These are phyloP conservation scores for Lentinula aciculospora DNA, from an alignment of 768 basidiomycete species.

Conservation along the genomic window DNA sequence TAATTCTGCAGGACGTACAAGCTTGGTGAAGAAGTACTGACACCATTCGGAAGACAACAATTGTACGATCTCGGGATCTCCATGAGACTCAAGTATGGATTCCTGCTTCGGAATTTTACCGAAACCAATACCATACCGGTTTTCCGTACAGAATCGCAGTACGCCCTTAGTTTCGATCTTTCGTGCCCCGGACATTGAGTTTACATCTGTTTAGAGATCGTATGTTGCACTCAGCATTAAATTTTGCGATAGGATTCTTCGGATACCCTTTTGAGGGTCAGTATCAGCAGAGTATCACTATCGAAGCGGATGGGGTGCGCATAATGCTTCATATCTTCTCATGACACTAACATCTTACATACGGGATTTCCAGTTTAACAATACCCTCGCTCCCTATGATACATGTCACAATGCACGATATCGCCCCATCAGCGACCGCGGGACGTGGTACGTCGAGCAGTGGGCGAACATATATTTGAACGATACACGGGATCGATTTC, in stretches of 20 bases:
- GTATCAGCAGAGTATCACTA: slow-evolving; percentile 74
- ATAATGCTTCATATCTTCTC: background rate
- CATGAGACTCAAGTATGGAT: slow-evolving; percentile 74
- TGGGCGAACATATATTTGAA: slow-evolving; percentile 75
- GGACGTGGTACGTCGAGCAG: slow-evolving; percentile 44
- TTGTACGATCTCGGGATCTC: slow-evolving; percentile 73
- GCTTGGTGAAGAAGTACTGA: slow-evolving; percentile 85
- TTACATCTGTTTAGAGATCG: slow-evolving; percentile 44
- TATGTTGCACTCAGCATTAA: slow-evolving; percentile 61
- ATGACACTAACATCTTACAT: slow-evolving; percentile 11
- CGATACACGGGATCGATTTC: slow-evolving; percentile 56
- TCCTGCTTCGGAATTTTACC: slow-evolving; percentile 67
- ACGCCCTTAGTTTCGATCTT: slow-evolving; percentile 14
- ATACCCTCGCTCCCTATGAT: slow-evolving; percentile 80
- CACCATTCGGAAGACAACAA: slow-evolving; percentile 88
- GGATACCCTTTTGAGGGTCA: slow-evolving; percentile 67
- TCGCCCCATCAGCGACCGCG: slow-evolving; percentile 48
- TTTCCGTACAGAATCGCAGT: slow-evolving; percentile 77
- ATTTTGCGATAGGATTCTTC: slow-evolving; percentile 73
- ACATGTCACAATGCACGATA: slow-evolving; percentile 63
- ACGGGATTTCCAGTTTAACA: slow-evolving; percentile 52
- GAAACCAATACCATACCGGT: slow-evolving; percentile 60
- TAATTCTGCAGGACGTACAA: slow-evolving; percentile 69
- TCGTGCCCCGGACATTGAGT: background rate
- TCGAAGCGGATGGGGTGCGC: slow-evolving; percentile 56